Conservation (phyloP, 2,329 filamentous ascomycete species). For the Clonostachys byssicola region DNA sequence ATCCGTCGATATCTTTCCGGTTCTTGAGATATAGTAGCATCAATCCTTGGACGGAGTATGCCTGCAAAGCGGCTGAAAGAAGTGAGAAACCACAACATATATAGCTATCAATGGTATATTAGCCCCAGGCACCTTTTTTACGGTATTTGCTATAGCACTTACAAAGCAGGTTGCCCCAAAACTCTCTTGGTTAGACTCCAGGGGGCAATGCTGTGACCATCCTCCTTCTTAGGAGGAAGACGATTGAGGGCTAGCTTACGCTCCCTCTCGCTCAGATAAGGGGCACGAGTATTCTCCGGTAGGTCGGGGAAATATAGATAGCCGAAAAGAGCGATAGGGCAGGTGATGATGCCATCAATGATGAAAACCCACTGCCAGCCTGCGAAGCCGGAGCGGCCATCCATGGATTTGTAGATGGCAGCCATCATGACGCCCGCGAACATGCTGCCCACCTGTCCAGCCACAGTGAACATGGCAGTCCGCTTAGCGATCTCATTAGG, state of each 20-base stretch:
- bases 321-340: constrained; percentile 47
- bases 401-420: constrained; percentile 20
- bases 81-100: constrained; percentile 29
- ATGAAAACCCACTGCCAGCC: constrained; percentile 45
- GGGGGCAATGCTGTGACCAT: constrained; percentile 24
- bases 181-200: constrained; percentile 17
- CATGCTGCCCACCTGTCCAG: constrained; percentile 52
- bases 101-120: constrained; percentile 7
- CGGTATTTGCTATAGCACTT: not conserved
- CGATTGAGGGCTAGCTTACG: constrained; percentile 18
- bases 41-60: constrained; percentile 12
- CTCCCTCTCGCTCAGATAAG: constrained; percentile 23
- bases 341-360: constrained; percentile 46
- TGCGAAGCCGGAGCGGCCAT: constrained; percentile 37
- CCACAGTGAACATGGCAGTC: constrained; percentile 53
- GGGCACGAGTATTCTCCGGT: constrained; percentile 28
- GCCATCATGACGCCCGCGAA: constrained; percentile 55
- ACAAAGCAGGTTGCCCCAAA: constrained; percentile 18
- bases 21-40: constrained; percentile 17
- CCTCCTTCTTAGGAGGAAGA: constrained; percentile 20
- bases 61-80: constrained; percentile 9
- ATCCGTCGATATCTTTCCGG: constrained; percentile 2
- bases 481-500: constrained; percentile 53
- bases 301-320: constrained; percentile 44
- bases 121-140: not conserved